Conservation (phyloP, 2,329 filamentous ascomycete genomes). For the Trichophyton benhamiae region DNA sequence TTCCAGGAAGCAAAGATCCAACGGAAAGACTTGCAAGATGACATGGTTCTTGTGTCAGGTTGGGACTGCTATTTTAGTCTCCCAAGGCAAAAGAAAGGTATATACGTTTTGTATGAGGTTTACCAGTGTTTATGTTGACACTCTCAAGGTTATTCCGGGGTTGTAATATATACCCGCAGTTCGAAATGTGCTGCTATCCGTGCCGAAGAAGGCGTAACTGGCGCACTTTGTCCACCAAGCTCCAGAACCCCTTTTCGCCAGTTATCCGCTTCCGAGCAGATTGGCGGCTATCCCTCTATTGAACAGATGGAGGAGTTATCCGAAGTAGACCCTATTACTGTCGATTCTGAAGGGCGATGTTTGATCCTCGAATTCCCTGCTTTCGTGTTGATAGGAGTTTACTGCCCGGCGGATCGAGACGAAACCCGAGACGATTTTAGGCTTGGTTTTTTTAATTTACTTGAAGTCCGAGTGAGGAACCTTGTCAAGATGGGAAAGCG, state of each 20-base stretch:
- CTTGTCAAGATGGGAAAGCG: conserved; percentile 67
- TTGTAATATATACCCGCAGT: conserved; percentile 89
- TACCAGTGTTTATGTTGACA: neutral
- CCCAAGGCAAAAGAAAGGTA: conserved; percentile 85
- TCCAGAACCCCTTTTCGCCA: conserved; percentile 60
- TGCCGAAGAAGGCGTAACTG: conserved; percentile 88
- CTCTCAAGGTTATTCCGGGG: conserved; percentile 75
- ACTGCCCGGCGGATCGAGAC: conserved; percentile 81
- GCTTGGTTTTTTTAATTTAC: conserved; percentile 61
- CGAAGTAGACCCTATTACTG: conserved; percentile 52
- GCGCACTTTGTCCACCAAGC: conserved; percentile 61
- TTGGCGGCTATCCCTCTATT: conserved; percentile 73
- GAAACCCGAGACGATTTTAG: conserved; percentile 74
- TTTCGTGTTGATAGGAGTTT: conserved; percentile 85
- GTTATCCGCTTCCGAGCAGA: conserved; percentile 59
- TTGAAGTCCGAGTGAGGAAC: conserved; percentile 78
- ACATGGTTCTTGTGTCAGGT: conserved; percentile 87
- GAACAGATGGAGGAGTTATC: conserved; percentile 51
- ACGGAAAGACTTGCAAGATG: conserved; percentile 77
- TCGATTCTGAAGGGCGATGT: conserved; percentile 87
- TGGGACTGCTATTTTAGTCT: conserved; percentile 97
- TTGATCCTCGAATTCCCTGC: conserved; percentile 86
- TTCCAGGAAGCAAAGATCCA: conserved; percentile 98
- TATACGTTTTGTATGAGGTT: neutral
- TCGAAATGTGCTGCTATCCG: conserved; percentile 71